Evolutionary conservation across 495 filamentous ascomycete genomes (phyloP).

Genomic region (Penicillium chermesinum): DNA sequence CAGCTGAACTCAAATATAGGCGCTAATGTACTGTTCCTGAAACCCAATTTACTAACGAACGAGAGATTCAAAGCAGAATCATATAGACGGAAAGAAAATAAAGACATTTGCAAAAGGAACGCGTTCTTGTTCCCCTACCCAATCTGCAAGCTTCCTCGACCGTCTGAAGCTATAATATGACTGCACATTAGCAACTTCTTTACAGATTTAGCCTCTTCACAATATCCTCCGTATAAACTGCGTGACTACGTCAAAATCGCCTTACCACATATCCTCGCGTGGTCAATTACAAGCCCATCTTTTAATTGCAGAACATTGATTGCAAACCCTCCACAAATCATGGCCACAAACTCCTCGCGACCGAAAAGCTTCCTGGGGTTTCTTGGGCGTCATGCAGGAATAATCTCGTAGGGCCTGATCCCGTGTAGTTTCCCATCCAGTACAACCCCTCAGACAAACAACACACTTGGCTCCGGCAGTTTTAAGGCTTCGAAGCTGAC

Average conservation of each 20-base stretch:
- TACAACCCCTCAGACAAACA: not conserved
- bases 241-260: not conserved
- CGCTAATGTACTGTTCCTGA: too few species aligned
- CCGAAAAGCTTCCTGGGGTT: not conserved
- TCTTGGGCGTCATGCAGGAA: not conserved
- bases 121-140: too few species aligned
- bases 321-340: not conserved
- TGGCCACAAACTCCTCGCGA: not conserved
- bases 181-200: too few species aligned
- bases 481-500: not conserved
- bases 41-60: too few species aligned
- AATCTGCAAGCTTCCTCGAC: too few species aligned
- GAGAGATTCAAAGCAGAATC: too few species aligned
- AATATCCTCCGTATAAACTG: not conserved
- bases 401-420: not conserved
- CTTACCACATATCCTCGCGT: not conserved
- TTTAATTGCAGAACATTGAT: not conserved
- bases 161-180: too few species aligned
- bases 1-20: too few species aligned
- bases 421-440: not conserved
- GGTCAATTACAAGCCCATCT: not conserved
- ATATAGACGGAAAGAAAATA: too few species aligned
- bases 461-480: not conserved
- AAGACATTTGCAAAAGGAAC: too few species aligned
- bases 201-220: too few species aligned